Percentiles rank a stretch among this genome's conserved stretches.
These are phyloP conservation scores for Triticum timopheevii DNA, from an alignment of 176 grass and related monocot species.

Conservation along the genomic window DNA sequence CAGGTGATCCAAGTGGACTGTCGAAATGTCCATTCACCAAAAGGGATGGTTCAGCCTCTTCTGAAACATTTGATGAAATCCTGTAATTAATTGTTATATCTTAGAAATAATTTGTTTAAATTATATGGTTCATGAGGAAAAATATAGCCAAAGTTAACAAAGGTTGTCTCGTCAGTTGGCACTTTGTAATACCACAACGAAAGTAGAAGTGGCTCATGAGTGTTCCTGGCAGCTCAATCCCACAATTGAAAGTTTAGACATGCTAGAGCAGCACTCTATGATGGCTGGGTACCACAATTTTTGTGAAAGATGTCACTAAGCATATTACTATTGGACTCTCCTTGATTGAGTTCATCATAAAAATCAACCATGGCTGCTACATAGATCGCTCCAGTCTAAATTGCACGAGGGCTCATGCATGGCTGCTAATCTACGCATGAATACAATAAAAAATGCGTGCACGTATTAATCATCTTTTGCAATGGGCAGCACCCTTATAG, in stretches of 20 bases:
- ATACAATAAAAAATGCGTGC: not conserved
- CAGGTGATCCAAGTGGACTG: constrained; percentile 93
- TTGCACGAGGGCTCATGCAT: not conserved
- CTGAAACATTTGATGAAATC: constrained; percentile 98
- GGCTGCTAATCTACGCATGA: not conserved
- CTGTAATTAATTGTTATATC: constrained; percentile 72
- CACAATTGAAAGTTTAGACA: not conserved
- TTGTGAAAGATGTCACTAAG: not conserved
- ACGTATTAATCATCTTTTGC: too few relatives aligned
- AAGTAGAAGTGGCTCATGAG: constrained; percentile 14
- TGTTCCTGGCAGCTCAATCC: not conserved
- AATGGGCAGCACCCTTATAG: too few relatives aligned
- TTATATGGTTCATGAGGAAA: constrained; percentile 36
- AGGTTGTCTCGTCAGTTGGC: not conserved
- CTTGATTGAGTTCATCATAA: not conserved
- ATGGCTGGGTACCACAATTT: not conserved
- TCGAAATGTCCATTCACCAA: constrained; percentile 99
- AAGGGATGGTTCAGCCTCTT: constrained; percentile 76
- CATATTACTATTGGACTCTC: not conserved
- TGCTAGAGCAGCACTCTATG: not conserved
- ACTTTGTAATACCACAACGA: not conserved
- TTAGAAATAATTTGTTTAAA: constrained; percentile 55
- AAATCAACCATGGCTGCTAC: not conserved
- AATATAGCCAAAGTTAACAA: constrained; percentile 16
- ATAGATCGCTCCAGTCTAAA: not conserved